Evolutionary conservation across 495 filamentous ascomycete genomes (phyloP).

Genomic region (Cairneyella variabilis): DNA sequence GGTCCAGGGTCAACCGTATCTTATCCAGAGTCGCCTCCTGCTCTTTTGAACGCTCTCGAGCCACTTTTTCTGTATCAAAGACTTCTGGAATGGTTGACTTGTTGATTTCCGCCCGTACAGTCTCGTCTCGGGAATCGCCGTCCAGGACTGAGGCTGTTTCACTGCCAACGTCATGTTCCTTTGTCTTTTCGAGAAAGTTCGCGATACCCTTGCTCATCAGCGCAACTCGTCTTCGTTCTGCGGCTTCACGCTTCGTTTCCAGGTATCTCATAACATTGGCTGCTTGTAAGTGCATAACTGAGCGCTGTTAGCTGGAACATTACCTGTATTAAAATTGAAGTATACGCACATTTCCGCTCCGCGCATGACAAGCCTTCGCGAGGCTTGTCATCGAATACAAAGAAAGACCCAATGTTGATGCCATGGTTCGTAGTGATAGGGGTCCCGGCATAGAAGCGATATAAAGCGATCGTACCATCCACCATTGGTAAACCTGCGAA

Average conservation of each 20-base stretch:
- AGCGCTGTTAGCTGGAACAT: neutral
- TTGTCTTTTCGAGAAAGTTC: constrained; percentile 51
- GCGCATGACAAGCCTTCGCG: constrained; percentile 37
- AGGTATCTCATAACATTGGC: constrained; percentile 60
- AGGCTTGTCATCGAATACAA: constrained; percentile 57
- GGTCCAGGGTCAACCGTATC: constrained; percentile 13
- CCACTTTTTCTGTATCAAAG: neutral
- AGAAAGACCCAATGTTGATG: constrained; percentile 68
- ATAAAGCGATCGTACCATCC: constrained; percentile 33
- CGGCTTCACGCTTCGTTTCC: constrained; percentile 51
- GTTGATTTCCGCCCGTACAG: neutral
- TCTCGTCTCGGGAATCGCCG: constrained; percentile 31
- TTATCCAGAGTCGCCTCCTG: constrained; percentile 5
- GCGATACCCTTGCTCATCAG: constrained; percentile 58
- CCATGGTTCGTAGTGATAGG: constrained; percentile 63
- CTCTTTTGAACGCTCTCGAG: neutral
- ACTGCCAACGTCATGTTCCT: neutral
- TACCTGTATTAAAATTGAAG: neutral
- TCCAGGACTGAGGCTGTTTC: constrained; percentile 48
- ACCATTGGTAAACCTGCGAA: constrained; percentile 41
- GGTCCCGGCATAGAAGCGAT: constrained; percentile 62
- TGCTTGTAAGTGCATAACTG: constrained; percentile 25
- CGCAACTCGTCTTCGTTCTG: constrained; percentile 51
- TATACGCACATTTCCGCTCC: constrained; percentile 34
- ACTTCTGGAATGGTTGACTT: neutral